Evolutionary conservation across 2,329 filamentous ascomycete species (phyloP).

Genomic region (Cladosporium velox): DNA sequence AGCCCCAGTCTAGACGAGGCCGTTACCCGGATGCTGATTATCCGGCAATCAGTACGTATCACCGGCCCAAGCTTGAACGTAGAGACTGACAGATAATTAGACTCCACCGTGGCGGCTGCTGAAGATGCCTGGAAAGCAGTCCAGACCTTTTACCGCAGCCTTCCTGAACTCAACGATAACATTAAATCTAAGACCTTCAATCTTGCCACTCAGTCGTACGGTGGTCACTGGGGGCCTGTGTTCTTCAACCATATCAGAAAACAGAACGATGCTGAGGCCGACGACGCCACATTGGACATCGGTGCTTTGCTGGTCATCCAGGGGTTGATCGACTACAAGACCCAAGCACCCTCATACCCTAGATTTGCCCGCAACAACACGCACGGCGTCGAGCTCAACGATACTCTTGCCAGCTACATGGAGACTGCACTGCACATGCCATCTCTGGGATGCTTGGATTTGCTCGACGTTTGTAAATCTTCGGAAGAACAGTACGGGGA

Average conservation of each 20-base stretch:
- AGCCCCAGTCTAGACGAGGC: constrained; percentile 29
- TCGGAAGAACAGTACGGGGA: not conserved
- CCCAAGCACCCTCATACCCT: constrained; percentile 61
- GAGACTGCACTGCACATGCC: constrained; percentile 34
- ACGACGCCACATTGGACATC: constrained; percentile 55
- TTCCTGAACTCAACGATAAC: constrained; percentile 44
- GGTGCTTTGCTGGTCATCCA: constrained; percentile 69
- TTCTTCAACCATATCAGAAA: constrained; percentile 55
- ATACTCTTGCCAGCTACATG: constrained; percentile 51
- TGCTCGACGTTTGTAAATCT: not conserved
- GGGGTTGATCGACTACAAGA: constrained; percentile 66
- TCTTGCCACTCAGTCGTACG: constrained; percentile 35
- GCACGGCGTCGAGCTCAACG: constrained; percentile 62
- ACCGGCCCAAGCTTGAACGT: not conserved
- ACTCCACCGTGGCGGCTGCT: constrained; percentile 40
- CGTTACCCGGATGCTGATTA: not conserved
- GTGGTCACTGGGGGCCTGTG: constrained; percentile 21
- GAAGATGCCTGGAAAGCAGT: constrained; percentile 64
- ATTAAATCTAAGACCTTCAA: constrained; percentile 48
- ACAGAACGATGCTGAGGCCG: constrained; percentile 62
- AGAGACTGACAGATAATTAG: constrained; percentile 29
- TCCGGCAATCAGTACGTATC: not conserved
- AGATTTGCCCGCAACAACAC: constrained; percentile 64
- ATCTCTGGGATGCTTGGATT: constrained; percentile 25
- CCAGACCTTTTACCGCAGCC: constrained; percentile 56